Evolutionary conservation across 2,329 filamentous ascomycete genomes (phyloP).

Genomic region (Aspergillus sergii): DNA sequence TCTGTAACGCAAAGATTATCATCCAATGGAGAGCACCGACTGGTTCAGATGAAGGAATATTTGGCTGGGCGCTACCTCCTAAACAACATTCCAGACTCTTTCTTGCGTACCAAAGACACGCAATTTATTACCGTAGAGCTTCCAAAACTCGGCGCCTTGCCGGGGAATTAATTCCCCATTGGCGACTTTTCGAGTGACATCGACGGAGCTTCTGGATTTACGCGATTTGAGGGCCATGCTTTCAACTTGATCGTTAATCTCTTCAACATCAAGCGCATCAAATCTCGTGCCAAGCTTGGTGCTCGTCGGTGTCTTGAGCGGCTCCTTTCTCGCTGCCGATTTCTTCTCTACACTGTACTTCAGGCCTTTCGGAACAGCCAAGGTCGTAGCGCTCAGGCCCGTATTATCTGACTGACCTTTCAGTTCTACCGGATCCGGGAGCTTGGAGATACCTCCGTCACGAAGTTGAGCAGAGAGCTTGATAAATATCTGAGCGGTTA

Average conservation of each 20-base stretch:
- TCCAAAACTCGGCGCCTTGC: conserved; percentile 58
- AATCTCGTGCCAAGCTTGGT: conserved; percentile 30
- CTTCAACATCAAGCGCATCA: conserved; percentile 27
- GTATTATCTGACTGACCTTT: neutral
- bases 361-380: neutral
- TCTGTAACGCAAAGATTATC: neutral
- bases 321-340: neutral
- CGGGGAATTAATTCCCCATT: conserved; percentile 54
- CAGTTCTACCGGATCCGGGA: neutral
- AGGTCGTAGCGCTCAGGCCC: neutral
- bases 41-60: neutral
- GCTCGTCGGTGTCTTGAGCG: neutral
- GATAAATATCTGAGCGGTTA: conserved; percentile 62
- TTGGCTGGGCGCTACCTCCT: neutral
- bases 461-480: conserved; percentile 57
- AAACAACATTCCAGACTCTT: conserved; percentile 40
- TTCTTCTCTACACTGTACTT: neutral
- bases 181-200: conserved; percentile 26
- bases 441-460: conserved; percentile 30
- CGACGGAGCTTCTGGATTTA: conserved; percentile 3
- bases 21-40: neutral
- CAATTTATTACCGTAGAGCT: conserved; percentile 60
- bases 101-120: conserved; percentile 64
- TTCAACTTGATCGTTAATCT: conserved; percentile 15
- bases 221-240: neutral